Percentiles rank a stretch among this genome's conserved stretches.
These are phyloP conservation scores for Komagataea norvegica DNA, from an alignment of 1,139 yeast genomes.

Conservation along the genomic window DNA sequence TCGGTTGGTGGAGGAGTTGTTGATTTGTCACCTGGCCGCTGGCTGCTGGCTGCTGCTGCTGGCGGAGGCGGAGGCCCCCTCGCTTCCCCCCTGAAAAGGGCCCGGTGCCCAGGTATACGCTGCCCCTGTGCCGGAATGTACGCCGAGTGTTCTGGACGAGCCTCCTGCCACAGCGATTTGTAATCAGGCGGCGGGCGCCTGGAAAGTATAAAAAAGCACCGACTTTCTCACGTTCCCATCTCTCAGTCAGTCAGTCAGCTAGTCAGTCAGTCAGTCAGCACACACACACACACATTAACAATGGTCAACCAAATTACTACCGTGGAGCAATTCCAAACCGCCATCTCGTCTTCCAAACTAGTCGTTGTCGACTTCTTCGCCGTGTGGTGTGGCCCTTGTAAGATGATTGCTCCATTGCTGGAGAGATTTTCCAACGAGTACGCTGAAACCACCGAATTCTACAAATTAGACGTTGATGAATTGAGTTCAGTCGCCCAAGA, in stretches of 20 bases:
- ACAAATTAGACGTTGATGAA: constrained; percentile 84
- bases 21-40: too few species aligned
- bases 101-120: not conserved
- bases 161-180: constrained; percentile 8
- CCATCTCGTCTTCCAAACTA: constrained; percentile 54
- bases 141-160: not conserved
- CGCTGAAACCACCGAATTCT: constrained; percentile 62
- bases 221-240: too few species aligned
- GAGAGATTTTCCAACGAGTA: constrained; percentile 64
- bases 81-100: not conserved
- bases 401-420: constrained; percentile 87
- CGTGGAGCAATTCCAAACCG: constrained; percentile 57
- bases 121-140: not conserved
- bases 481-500: constrained; percentile 68
- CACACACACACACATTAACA: not conserved
- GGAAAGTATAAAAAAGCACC: constrained; percentile 3
- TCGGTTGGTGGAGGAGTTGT: too few species aligned
- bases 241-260: too few species aligned
- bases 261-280: not conserved
- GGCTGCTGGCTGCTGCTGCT: too few species aligned
- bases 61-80: too few species aligned
- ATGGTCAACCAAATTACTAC: constrained; percentile 44
- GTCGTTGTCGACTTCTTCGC: constrained; percentile 92
- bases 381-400: constrained; percentile 97
- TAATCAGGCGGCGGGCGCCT: constrained; percentile 2